Evolutionary conservation across 106 monocot genomes (phyloP).

Genomic region (Platanthera zijinensis): DNA sequence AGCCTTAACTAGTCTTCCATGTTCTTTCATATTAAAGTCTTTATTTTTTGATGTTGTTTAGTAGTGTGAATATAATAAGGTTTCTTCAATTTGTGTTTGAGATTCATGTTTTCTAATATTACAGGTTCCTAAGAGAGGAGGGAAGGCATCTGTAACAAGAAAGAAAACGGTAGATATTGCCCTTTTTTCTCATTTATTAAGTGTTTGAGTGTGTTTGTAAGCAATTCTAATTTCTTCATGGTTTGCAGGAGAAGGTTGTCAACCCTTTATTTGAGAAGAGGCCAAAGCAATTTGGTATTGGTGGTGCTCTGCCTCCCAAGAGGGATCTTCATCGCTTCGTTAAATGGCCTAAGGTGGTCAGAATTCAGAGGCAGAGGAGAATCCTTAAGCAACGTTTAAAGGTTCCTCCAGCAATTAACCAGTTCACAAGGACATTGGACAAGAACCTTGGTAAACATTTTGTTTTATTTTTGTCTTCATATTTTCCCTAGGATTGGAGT

Average conservation of each 20-base stretch:
- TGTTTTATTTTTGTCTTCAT: no score
- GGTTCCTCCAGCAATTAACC: slow-evolving; percentile 57
- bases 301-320: slow-evolving; percentile 58
- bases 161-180: slow-evolving; percentile 37
- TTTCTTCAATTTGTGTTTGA: background rate
- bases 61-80: no score
- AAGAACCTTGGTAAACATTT: no score
- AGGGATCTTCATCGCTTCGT: slow-evolving; percentile 53
- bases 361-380: slow-evolving; percentile 59
- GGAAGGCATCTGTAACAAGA: slow-evolving; percentile 13
- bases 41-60: no score
- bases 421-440: no score
- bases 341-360: slow-evolving; percentile 52
- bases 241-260: slow-evolving; percentile 38
- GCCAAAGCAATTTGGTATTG: slow-evolving; percentile 54
- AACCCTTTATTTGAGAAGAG: slow-evolving; percentile 56
- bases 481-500: no score
- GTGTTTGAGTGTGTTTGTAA: background rate
- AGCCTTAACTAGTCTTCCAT: no score
- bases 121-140: slow-evolving; percentile 39
- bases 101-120: background rate
- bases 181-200: background rate
- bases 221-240: background rate
- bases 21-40: no score
- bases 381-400: slow-evolving; percentile 58